phyloP scores from a whole-genome alignment of 2,329 filamentous ascomycete genomes.

The Ceratocystis smalleyi region DNA sequence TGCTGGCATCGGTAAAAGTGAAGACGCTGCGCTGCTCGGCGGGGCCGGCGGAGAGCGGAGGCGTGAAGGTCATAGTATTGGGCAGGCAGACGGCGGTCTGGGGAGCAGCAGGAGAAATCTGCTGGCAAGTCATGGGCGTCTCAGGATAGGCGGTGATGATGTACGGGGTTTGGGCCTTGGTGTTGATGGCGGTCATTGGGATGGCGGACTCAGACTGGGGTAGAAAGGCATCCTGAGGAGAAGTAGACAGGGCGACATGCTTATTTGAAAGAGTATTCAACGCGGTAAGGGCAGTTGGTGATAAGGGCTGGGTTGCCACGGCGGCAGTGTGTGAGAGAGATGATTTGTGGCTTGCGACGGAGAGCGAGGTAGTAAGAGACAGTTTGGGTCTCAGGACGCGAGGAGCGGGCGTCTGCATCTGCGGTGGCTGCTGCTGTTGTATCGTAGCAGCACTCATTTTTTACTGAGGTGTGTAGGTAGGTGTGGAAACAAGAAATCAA shows the following conservation, averaged over 20 bases:
- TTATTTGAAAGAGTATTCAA: slow-evolving; percentile 53
- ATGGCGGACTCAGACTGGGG: slow-evolving; percentile 2
- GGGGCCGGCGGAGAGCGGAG: slow-evolving; percentile 39
- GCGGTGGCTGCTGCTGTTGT: slow-evolving; percentile 4
- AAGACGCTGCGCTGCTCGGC: slow-evolving; percentile 24
- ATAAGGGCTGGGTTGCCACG: slow-evolving; percentile 36
- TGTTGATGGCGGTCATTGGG: slow-evolving; percentile 12
- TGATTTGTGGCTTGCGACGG: slow-evolving; percentile 17
- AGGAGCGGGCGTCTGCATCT: background rate
- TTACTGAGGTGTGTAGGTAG: background rate
- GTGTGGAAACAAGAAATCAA: background rate
- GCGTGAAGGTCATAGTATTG: slow-evolving; percentile 44
- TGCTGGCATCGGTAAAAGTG: slow-evolving; percentile 9
- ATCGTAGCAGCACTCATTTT: slow-evolving; percentile 12
- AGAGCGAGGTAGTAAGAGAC: slow-evolving; percentile 32
- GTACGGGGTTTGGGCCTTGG: slow-evolving; percentile 14
- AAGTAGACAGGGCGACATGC: slow-evolving; percentile 32
- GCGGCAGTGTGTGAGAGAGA: slow-evolving; percentile 28
- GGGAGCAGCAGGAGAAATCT: slow-evolving; percentile 32
- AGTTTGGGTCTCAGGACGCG: slow-evolving; percentile 13
- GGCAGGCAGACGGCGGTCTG: slow-evolving; percentile 32
- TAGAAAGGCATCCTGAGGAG: background rate
- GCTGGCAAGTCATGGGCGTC: slow-evolving; percentile 38
- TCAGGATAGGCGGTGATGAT: slow-evolving; percentile 35
- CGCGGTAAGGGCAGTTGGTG: slow-evolving; percentile 45